Percentiles rank a stretch among this genome's conserved stretches.
Evolutionary conservation across 768 basidiomycete genomes (phyloP).

Genomic region (Leucosporidium creatinivorum): DNA sequence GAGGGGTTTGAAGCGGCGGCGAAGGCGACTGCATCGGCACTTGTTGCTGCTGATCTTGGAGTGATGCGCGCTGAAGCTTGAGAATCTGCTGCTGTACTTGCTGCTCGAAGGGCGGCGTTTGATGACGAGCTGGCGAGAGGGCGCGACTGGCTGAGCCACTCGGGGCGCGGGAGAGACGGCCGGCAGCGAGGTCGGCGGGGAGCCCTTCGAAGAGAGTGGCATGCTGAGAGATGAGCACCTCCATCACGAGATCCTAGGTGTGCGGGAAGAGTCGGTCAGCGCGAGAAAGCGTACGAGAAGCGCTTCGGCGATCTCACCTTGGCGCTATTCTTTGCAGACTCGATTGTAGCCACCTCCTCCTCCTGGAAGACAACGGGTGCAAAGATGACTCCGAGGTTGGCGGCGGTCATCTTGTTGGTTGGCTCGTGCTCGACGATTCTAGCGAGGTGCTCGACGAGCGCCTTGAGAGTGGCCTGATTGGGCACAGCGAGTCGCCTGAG

Average conservation of each 20-base stretch:
- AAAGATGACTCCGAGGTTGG: slow-evolving; percentile 32
- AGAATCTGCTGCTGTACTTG: no score
- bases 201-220: background rate
- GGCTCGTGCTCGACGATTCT: slow-evolving; percentile 22
- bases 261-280: background rate
- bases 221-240: background rate
- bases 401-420: slow-evolving; percentile 34
- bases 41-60: no score
- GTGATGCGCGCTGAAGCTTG: no score
- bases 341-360: slow-evolving; percentile 22
- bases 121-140: no score
- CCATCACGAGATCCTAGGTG: background rate
- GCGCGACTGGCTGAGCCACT: no score
- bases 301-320: slow-evolving; percentile 5
- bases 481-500: slow-evolving; percentile 29
- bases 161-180: no score
- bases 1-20: no score
- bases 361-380: slow-evolving; percentile 29
- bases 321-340: slow-evolving; percentile 2
- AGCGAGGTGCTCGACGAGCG: slow-evolving; percentile 32
- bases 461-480: slow-evolving; percentile 36
- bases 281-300: no score
- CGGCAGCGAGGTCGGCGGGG: background rate
- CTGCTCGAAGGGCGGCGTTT: no score
- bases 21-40: no score